Conservation (phyloP, 2,329 filamentous ascomycete species). For the Clarireedia sp. region DNA sequence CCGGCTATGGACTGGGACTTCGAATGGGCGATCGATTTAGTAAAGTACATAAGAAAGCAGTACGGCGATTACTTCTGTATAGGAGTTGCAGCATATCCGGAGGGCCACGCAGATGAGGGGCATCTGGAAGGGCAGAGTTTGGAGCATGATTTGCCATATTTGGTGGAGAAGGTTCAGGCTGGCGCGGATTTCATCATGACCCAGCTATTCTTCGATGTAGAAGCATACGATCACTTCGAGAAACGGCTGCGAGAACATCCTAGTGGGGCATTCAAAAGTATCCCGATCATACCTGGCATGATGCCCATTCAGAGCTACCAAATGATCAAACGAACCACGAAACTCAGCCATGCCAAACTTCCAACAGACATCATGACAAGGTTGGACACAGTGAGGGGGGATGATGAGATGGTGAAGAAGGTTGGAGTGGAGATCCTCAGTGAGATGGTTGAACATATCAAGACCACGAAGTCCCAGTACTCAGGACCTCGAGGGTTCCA, state of each 20-base stretch:
- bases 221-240: conserved; percentile 77
- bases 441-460: conserved; percentile 75
- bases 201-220: conserved; percentile 88
- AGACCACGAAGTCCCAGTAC: conserved; percentile 47
- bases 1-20: conserved; percentile 55
- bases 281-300: conserved; percentile 86
- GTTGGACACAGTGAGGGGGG: conserved; percentile 64
- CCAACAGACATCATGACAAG: conserved; percentile 63
- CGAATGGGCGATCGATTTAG: conserved; percentile 79
- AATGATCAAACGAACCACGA: conserved; percentile 88
- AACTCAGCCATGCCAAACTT: conserved; percentile 82
- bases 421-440: conserved; percentile 75
- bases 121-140: conserved; percentile 62
- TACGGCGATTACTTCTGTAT: conserved; percentile 95
- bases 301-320: conserved; percentile 98
- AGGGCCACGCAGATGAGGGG: conserved; percentile 87
- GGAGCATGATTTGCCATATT: conserved; percentile 77
- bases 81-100: conserved; percentile 89
- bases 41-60: conserved; percentile 75
- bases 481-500: conserved; percentile 73
- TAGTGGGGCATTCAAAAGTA: conserved; percentile 75
- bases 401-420: conserved; percentile 74
- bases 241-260: conserved; percentile 67
- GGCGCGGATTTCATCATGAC: conserved; percentile 99
- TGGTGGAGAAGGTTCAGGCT: conserved; percentile 83